These are phyloP conservation scores for Halophytophthora batemanensis DNA, from an alignment of 352 stramenopile genomes.

Conservation along the genomic window DNA sequence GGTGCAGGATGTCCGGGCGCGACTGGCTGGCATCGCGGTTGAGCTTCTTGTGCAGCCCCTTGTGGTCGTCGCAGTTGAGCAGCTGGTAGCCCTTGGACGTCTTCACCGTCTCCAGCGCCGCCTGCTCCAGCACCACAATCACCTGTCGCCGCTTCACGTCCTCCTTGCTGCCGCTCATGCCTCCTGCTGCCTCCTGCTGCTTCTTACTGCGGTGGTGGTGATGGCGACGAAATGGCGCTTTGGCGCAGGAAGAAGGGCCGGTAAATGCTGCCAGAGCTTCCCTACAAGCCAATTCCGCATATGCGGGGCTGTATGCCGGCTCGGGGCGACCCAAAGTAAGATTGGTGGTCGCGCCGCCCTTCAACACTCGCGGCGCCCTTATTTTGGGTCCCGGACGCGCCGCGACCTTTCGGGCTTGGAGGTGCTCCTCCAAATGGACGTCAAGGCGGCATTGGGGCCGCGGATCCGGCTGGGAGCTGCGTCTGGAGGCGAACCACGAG, in stretches of 20 bases:
- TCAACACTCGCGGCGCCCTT: not conserved
- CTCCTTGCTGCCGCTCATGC: slow-evolving; percentile 51
- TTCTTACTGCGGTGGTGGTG: not conserved
- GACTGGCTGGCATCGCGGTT: slow-evolving; percentile 96
- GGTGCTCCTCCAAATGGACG: too few relatives aligned
- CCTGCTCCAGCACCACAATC: slow-evolving; percentile 98
- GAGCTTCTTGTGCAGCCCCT: slow-evolving; percentile 93
- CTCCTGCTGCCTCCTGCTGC: not conserved
- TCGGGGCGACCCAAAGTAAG: not conserved
- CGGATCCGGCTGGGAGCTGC: too few relatives aligned
- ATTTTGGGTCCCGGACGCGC: not conserved
- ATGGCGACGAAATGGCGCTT: too few relatives aligned
- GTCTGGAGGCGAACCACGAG: too few relatives aligned
- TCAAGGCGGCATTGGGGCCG: too few relatives aligned
- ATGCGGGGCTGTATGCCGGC: too few relatives aligned
- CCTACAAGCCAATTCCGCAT: too few relatives aligned
- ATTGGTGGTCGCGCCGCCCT: not conserved
- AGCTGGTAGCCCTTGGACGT: slow-evolving; percentile 99
- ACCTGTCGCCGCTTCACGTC: slow-evolving; percentile 88
- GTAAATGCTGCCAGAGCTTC: too few relatives aligned
- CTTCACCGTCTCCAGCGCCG: slow-evolving; percentile 99
- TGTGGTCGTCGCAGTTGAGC: slow-evolving; percentile 99
- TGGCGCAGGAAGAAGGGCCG: too few relatives aligned
- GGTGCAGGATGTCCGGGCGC: slow-evolving; percentile 99
- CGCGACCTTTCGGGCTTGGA: not conserved